Conservation (phyloP, 2,329 filamentous ascomycete species). For the Paraphaeosphaeria sporulosa region DNA sequence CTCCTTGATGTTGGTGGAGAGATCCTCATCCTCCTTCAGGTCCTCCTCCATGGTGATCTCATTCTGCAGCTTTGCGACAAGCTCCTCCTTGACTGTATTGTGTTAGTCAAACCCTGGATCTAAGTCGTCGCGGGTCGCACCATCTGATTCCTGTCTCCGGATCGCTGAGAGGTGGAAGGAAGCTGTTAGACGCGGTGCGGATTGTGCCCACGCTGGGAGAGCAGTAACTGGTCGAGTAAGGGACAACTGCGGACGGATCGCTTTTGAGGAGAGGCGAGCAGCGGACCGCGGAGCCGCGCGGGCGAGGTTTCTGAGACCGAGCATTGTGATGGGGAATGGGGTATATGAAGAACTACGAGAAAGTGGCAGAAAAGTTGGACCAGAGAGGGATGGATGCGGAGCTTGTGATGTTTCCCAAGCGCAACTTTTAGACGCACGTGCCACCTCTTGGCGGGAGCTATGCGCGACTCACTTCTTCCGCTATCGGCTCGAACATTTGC, state of each 20-base stretch:
- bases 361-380: conserved; percentile 12
- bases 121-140: conserved; percentile 13
- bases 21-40: conserved; percentile 74
- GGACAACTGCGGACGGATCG: conserved; percentile 46
- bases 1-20: conserved; percentile 81
- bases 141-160: conserved; percentile 45
- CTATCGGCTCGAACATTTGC: conserved; percentile 19
- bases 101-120: conserved; percentile 21
- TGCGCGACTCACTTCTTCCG: conserved; percentile 20
- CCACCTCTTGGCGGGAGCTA: conserved; percentile 15
- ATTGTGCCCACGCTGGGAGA: conserved; percentile 42
- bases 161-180: conserved; percentile 54
- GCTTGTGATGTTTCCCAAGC: conserved; percentile 13
- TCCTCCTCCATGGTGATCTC: conserved; percentile 72
- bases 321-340: conserved; percentile 45
- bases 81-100: conserved; percentile 69
- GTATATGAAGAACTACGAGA: conserved; percentile 14
- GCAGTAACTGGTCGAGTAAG: conserved; percentile 43
- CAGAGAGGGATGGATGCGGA: conserved; percentile 10
- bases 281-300: conserved; percentile 54
- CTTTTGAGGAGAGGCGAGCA: conserved; percentile 50
- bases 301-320: conserved; percentile 55
- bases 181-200: conserved; percentile 44
- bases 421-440: conserved; percentile 9
- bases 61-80: conserved; percentile 79